Conservation (phyloP, 2,329 filamentous ascomycete species). For the Pestalotiopsis sp. region DNA sequence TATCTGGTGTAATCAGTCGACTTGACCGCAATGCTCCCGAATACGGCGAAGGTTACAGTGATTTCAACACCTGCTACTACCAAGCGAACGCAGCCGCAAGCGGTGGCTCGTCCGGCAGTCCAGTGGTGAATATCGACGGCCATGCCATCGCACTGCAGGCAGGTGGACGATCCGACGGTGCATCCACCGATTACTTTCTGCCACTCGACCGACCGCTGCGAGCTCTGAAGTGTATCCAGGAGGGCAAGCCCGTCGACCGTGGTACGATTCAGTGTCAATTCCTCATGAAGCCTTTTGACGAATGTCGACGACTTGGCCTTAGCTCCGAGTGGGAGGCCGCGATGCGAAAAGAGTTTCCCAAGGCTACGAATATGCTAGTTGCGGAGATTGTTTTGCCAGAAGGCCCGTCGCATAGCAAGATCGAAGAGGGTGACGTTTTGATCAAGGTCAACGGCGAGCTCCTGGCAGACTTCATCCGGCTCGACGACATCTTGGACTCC, state of each 20-base stretch:
- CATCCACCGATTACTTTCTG: constrained; percentile 96
- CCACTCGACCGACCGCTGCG: constrained; percentile 88
- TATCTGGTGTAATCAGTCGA: constrained; percentile 95
- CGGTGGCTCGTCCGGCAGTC: constrained; percentile 96
- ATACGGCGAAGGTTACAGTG: constrained; percentile 96
- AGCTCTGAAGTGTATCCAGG: constrained; percentile 83
- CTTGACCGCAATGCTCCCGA: constrained; percentile 96
- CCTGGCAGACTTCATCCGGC: constrained; percentile 86
- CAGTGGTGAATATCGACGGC: constrained; percentile 94
- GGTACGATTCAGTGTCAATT: constrained; percentile 99
- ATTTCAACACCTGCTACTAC: constrained; percentile 96
- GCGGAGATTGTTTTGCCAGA: constrained; percentile 93
- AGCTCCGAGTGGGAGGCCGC: constrained; percentile 84
- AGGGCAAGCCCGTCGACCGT: constrained; percentile 74
- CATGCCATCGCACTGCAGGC: constrained; percentile 91
- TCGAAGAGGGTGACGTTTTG: constrained; percentile 93
- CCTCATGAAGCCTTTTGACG: constrained; percentile 95
- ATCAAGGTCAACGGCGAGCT: constrained; percentile 93
- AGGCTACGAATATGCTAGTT: constrained; percentile 95
- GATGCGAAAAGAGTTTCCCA: constrained; percentile 81
- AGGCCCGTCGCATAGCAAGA: constrained; percentile 82
- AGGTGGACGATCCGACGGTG: constrained; percentile 89
- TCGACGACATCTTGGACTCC: constrained; percentile 91
- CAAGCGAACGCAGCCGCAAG: constrained; percentile 96
- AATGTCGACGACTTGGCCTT: constrained; percentile 87